Evolutionary conservation across 2,329 filamentous ascomycete genomes (phyloP).

Genomic region (Aquanectria penicillioides): DNA sequence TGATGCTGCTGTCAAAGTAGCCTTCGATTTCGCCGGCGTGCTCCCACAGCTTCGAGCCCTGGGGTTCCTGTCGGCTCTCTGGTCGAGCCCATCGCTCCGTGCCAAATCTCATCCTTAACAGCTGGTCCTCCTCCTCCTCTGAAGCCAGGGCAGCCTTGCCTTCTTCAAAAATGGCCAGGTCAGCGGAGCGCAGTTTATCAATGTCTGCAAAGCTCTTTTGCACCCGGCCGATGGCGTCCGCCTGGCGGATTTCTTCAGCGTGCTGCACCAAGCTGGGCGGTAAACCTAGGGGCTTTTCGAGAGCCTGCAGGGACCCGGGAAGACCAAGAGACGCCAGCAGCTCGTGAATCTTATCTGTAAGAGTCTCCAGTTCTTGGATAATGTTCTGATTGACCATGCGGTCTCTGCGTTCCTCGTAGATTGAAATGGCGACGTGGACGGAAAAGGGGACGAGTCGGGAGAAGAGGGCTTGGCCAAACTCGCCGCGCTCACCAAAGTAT

Average conservation of each 20-base stretch:
- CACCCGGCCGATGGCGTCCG: constrained; percentile 82
- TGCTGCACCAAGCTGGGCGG: constrained; percentile 88
- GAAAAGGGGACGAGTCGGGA: constrained; percentile 93
- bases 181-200: constrained; percentile 85
- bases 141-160: constrained; percentile 80
- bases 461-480: constrained; percentile 88
- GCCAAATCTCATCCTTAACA: constrained; percentile 79
- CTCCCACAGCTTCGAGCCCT: constrained; percentile 74
- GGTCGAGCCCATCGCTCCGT: constrained; percentile 85
- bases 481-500: constrained; percentile 80
- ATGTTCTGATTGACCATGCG: constrained; percentile 90
- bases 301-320: constrained; percentile 89
- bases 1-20: constrained; percentile 76
- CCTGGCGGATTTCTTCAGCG: constrained; percentile 92
- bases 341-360: constrained; percentile 84
- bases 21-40: constrained; percentile 83
- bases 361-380: constrained; percentile 81
- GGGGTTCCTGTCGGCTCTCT: constrained; percentile 74
- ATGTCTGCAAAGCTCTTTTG: constrained; percentile 87
- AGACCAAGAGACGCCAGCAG: constrained; percentile 85
- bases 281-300: constrained; percentile 92
- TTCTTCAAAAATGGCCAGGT: constrained; percentile 83
- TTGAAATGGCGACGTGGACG: constrained; percentile 92
- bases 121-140: constrained; percentile 86
- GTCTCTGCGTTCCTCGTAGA: constrained; percentile 92